Conservation (phyloP, 352 stramenopile species). For the Phytopythium montanum region DNA sequence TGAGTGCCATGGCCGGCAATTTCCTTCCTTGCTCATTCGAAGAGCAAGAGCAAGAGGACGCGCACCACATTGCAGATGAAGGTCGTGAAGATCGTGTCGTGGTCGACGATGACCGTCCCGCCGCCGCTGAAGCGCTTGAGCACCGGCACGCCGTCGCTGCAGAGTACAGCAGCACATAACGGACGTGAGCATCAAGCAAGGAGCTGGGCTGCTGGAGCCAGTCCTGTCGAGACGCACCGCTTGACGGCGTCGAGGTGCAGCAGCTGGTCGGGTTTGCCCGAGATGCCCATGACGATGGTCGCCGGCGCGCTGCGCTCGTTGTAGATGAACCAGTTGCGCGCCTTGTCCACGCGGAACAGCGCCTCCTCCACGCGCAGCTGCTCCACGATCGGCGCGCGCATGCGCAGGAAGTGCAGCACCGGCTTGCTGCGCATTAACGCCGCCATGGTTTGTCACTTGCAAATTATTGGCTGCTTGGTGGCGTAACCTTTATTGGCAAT, state of each 20-base stretch:
- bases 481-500: too few relatives aligned
- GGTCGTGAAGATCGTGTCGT: slow-evolving; percentile 90
- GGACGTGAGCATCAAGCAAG: not conserved
- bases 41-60: not conserved
- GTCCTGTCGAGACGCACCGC: slow-evolving; percentile 58
- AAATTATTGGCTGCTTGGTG: not conserved
- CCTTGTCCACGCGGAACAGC: slow-evolving; percentile 86
- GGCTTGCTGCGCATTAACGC: slow-evolving; percentile 46
- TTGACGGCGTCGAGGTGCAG: slow-evolving; percentile 85
- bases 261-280: slow-evolving; percentile 90
- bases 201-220: not conserved
- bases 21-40: not conserved
- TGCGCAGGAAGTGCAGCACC: slow-evolving; percentile 62
- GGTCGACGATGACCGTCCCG: slow-evolving; percentile 96
- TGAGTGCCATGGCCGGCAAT: not conserved
- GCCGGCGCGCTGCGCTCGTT: slow-evolving; percentile 62
- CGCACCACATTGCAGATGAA: slow-evolving; percentile 87
- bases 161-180: not conserved
- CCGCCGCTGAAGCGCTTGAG: slow-evolving; percentile 96
- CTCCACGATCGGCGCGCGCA: slow-evolving; percentile 68
- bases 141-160: slow-evolving; percentile 79
- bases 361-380: slow-evolving; percentile 92
- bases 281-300: slow-evolving; percentile 95
- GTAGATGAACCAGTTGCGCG: slow-evolving; percentile 82
- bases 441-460: slow-evolving; percentile 14